Conservation (phyloP, 1,284 basidiomycete genomes). For the Heimioporus punctisporus region DNA sequence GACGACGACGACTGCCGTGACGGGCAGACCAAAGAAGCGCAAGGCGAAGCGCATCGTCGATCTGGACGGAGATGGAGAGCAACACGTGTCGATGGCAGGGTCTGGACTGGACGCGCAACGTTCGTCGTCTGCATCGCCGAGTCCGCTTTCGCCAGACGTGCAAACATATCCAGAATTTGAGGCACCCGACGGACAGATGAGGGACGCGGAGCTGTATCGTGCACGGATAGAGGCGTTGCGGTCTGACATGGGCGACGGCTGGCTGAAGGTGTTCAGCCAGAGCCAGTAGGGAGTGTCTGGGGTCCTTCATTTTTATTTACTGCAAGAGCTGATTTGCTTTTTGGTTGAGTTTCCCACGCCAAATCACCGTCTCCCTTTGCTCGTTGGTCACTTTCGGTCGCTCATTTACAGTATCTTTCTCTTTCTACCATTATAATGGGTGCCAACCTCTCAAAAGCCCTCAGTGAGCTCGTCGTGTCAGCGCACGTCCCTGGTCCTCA, state of each 20-base stretch:
- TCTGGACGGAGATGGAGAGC: slow-evolving; percentile 45
- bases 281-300: slow-evolving; percentile 40
- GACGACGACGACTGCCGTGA: slow-evolving; percentile 42
- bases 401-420: slow-evolving; percentile 41
- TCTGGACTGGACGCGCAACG: slow-evolving; percentile 10
- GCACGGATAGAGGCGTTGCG: slow-evolving; percentile 79
- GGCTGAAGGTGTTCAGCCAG: slow-evolving; percentile 84
- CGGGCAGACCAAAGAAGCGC: slow-evolving; percentile 52
- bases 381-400: slow-evolving; percentile 37
- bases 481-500: neutral
- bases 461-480: slow-evolving; percentile 46
- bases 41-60: slow-evolving; percentile 73
- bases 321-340: neutral
- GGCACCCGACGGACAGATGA: slow-evolving; percentile 37
- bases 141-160: slow-evolving; percentile 16
- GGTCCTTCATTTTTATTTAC: slow-evolving; percentile 19
- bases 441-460: slow-evolving; percentile 76
- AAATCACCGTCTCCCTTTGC: slow-evolving; percentile 16
- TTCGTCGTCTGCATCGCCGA: slow-evolving; percentile 53
- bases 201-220: slow-evolving; percentile 69
- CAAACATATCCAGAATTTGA: slow-evolving; percentile 55
- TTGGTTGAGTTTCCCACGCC: slow-evolving; percentile 30
- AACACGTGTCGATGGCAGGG: slow-evolving; percentile 32
- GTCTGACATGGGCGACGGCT: slow-evolving; percentile 85
- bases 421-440: slow-evolving; percentile 49